Base-by-base conservation (phyloP, 306 rosid genomes). In the Cajanus cajan region DNA sequence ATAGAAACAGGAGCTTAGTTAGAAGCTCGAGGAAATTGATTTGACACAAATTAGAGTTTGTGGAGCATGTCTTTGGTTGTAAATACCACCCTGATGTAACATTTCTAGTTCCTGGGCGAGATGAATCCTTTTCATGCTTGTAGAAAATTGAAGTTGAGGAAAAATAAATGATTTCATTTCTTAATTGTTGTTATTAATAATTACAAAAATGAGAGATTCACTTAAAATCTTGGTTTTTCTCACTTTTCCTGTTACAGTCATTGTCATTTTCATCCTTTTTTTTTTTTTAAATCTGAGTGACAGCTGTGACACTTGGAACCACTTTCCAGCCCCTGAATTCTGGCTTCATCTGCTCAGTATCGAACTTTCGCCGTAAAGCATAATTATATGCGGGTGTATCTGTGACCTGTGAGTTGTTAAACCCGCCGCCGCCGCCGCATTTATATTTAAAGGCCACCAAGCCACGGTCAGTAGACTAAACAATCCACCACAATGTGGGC, bases 401-500 rank as follows among this genome's bases (percentile, higher is more conserved):
- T 34, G 71, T 59, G 66, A 62, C 81, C 40, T 66, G 48, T 70
- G 80, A 63, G 84, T 71, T 81, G 80, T 36, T 48, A 22, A 22
- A 58, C 74, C 78, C 54, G 77, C 85, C 45, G 79, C 81, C 75
- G 74, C 85, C 82, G 62, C 80, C 70, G 87, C 85, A 82, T 73
- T 80, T 59, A 68, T 85, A 51, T 77, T 76, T 76, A 71, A 70
- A 43, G 74, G 65, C 75, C 62, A 78, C 24, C 45, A 41, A 68
- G 34, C 69, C 64, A 41, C 34, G 50, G 41, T 63, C 66, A 69
- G 33, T 39, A 18, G 74, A 82, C 31, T 58, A 74, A 54, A 63
- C 63, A 79, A 45, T 81, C 78, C 83, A 66, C 78, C 83, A 66
- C 54, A 75, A 43, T n/a, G 64, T 77, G 83, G 85, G 51, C 77